Evolutionary conservation across 768 basidiomycete species (phyloP), one percentile per base, ranked within the genome.

Genomic region (Pleurotus tuoliensis): DNA sequence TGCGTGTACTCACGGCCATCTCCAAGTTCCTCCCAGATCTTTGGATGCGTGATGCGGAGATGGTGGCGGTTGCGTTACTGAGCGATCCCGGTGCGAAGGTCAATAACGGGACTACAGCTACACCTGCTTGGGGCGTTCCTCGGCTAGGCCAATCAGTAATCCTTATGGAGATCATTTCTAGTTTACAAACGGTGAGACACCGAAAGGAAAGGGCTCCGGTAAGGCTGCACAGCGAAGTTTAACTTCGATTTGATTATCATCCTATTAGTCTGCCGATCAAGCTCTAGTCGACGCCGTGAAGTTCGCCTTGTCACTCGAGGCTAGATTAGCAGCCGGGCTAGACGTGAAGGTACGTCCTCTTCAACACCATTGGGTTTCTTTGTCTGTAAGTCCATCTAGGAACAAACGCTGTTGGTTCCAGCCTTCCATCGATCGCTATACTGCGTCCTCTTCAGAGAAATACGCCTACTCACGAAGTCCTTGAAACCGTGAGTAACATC

Each of bases 51-150:
- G 83, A 90, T 65, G 74, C 83, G 5, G 89, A 90, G 62, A 91
- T 92, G 88, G 72, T 90, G 62, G 75, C 84, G 3, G 77, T 90
- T 2, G 88, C 85, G 8, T 64, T 90, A 41, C 79, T 87, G 76
- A 69, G 65, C 9, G 53, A 59, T 64, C 52, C 68, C 61, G 55
- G 59, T 53, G 47, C 63, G 30, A 50, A 61, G 43, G 56, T 58
- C 20, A 49, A 30, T 2, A 47, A 56, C 15, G 59, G 59, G 13
- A 45, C 52, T 5, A 59, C 20, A 5, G 51, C 57, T 41, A 13
- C 16, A 2, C 43, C 60, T n/a, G 51, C 63, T 20, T 82, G 80
- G 80, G 79, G 74, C 3, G 74, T 71, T 52, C 77, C 80, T 20
- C 77, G 83, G 18, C 66, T 84, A 13, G 90, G 90, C 1, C 88